phyloP scores from a whole-genome alignment of 2,329 filamentous ascomycete species.

The Aspergillus floridensis region DNA sequence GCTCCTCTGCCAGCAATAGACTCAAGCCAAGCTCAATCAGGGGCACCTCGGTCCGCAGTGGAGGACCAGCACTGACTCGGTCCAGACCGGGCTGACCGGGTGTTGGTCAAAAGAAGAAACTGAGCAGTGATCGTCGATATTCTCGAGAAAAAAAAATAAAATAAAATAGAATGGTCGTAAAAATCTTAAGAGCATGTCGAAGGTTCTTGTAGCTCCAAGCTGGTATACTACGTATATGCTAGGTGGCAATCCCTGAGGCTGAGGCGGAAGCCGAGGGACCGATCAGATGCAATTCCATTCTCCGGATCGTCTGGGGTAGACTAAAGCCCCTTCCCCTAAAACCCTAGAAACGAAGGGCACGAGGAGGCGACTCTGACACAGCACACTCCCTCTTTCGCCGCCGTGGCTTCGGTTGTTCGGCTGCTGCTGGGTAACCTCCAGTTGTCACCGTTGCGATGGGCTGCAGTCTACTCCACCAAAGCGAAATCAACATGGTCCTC shows the following conservation, averaged over 20 bases:
- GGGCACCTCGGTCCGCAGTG: slow-evolving; percentile 7
- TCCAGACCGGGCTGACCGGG: slow-evolving; percentile 3
- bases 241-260: neutral
- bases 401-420: neutral
- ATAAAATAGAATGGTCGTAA: too few species aligned
- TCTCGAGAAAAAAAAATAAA: neutral
- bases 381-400: neutral
- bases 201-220: too few species aligned
- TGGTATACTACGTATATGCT: too few species aligned
- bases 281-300: neutral
- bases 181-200: too few species aligned
- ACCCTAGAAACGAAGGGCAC: too few species aligned
- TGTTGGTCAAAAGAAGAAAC: neutral
- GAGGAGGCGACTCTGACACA: too few species aligned
- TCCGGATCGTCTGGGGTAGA: neutral
- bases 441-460: neutral
- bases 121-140: neutral
- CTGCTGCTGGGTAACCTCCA: neutral
- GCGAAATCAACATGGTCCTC: neutral
- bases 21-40: slow-evolving; percentile 7
- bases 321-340: neutral
- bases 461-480: neutral
- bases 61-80: slow-evolving; percentile 6
- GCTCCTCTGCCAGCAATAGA: neutral
- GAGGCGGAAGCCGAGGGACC: neutral